Evolutionary conservation across 208 protist genomes (phyloP).

Genomic region (Leishmania tarentolae): DNA sequence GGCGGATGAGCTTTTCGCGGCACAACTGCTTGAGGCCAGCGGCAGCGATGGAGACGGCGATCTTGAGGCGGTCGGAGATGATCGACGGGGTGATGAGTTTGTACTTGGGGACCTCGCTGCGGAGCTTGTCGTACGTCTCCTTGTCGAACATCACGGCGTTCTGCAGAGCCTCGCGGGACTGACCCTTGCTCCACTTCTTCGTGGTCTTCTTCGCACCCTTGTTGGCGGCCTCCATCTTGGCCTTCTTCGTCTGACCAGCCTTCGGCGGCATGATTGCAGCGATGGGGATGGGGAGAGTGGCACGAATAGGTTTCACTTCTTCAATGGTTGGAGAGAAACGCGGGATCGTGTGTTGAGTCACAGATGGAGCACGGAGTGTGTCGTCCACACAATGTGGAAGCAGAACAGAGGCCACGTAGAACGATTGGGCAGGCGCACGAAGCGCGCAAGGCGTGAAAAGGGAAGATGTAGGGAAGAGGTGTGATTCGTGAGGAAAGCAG

Average conservation of each 20-base stretch:
- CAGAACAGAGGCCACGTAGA: not conserved
- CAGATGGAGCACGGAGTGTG: not conserved
- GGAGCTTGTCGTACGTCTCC: slow-evolving; percentile 83
- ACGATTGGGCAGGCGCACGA: not conserved
- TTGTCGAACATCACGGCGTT: slow-evolving; percentile 94
- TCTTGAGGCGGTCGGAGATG: slow-evolving; percentile 92
- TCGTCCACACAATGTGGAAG: not conserved
- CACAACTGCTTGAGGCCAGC: slow-evolving; percentile 90
- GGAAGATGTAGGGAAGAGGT: not conserved
- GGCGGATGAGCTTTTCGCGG: slow-evolving; percentile 79
- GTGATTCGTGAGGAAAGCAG: too few species aligned
- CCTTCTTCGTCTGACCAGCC: slow-evolving; percentile 69
- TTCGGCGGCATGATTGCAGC: slow-evolving; percentile 61
- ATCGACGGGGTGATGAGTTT: slow-evolving; percentile 92
- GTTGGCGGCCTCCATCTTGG: slow-evolving; percentile 68
- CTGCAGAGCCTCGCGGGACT: slow-evolving; percentile 88
- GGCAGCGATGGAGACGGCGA: slow-evolving; percentile 83
- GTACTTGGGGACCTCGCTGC: slow-evolving; percentile 91
- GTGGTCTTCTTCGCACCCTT: slow-evolving; percentile 86
- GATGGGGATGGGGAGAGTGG: not conserved
- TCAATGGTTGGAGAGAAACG: too few species aligned
- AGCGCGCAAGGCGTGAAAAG: not conserved
- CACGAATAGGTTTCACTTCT: not conserved
- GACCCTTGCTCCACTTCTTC: slow-evolving; percentile 94
- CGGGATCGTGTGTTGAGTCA: not conserved